Conservation (phyloP, 805 yeast species). For the Hanseniaspora vineae region DNA sequence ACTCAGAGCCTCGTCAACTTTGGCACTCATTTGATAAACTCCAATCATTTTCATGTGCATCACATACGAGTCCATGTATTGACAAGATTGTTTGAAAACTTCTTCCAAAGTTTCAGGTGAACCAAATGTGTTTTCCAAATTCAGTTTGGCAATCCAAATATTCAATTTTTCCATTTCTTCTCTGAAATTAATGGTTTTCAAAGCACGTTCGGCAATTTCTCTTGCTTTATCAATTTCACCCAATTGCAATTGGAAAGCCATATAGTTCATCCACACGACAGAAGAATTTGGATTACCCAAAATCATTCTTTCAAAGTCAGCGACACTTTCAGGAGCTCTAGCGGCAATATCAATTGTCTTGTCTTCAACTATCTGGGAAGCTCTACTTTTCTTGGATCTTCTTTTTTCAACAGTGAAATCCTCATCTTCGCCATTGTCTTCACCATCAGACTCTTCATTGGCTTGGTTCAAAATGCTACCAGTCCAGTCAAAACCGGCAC, state of each 20-base stretch:
- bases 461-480: slow-evolving; percentile 80
- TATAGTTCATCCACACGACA: slow-evolving; percentile 90
- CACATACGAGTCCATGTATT: slow-evolving; percentile 77
- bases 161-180: slow-evolving; percentile 90
- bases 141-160: slow-evolving; percentile 90
- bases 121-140: slow-evolving; percentile 91
- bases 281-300: slow-evolving; percentile 92
- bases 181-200: slow-evolving; percentile 77
- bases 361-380: slow-evolving; percentile 44
- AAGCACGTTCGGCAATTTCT: slow-evolving; percentile 83
- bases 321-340: slow-evolving; percentile 80
- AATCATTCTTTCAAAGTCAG: slow-evolving; percentile 84
- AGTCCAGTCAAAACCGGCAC: slow-evolving; percentile 87
- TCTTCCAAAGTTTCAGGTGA: slow-evolving; percentile 69
- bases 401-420: slow-evolving; percentile 31
- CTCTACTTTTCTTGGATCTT: slow-evolving; percentile 34
- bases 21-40: slow-evolving; percentile 64
- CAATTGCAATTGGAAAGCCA: slow-evolving; percentile 93
- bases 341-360: slow-evolving; percentile 73
- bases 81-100: slow-evolving; percentile 71
- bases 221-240: slow-evolving; percentile 93
- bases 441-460: slow-evolving; percentile 42
- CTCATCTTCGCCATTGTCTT: slow-evolving; percentile 38
- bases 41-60: slow-evolving; percentile 72
- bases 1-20: slow-evolving; percentile 53